phyloP scores from a whole-genome alignment of 805 yeast genomes.

The Saturnispora saitoi region DNA sequence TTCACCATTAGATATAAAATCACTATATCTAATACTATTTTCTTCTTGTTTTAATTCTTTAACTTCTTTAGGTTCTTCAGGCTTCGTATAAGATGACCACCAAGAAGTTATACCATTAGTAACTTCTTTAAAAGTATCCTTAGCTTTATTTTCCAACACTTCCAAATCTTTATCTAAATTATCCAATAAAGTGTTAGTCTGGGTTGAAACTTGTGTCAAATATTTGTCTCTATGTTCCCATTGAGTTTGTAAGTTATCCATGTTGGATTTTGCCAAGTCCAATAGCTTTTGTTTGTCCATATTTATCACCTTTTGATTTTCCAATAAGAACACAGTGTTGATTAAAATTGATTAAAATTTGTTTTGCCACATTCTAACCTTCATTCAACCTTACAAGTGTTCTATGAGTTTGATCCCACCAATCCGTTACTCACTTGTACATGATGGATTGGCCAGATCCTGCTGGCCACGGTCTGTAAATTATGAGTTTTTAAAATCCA shows the following conservation, averaged over 20 bases:
- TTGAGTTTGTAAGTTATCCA: background rate
- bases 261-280: slow-evolving; percentile 4
- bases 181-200: slow-evolving; percentile 3
- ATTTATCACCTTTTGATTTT: background rate
- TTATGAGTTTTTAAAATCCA: slow-evolving; percentile 54
- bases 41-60: background rate
- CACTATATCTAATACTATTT: background rate
- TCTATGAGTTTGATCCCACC: slow-evolving; percentile 33
- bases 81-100: background rate
- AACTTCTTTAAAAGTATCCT: slow-evolving; percentile 2
- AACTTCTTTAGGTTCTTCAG: background rate
- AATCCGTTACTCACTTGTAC: slow-evolving; percentile 63
- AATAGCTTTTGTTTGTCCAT: slow-evolving; percentile 1
- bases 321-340: background rate
- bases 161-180: slow-evolving; percentile 5
- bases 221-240: slow-evolving; percentile 4
- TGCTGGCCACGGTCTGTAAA: slow-evolving; percentile 78
- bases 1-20: background rate
- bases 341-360: no score
- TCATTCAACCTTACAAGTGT: no score
- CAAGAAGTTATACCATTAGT: background rate
- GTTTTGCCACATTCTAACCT: no score
- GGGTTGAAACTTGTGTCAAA: background rate
- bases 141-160: slow-evolving; percentile 3
- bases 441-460: slow-evolving; percentile 69